Percentiles rank a stretch among this genome's conserved stretches.
These are phyloP conservation scores for Phylloporus sp. DNA, from an alignment of 768 basidiomycete genomes.

Conservation along the genomic window DNA sequence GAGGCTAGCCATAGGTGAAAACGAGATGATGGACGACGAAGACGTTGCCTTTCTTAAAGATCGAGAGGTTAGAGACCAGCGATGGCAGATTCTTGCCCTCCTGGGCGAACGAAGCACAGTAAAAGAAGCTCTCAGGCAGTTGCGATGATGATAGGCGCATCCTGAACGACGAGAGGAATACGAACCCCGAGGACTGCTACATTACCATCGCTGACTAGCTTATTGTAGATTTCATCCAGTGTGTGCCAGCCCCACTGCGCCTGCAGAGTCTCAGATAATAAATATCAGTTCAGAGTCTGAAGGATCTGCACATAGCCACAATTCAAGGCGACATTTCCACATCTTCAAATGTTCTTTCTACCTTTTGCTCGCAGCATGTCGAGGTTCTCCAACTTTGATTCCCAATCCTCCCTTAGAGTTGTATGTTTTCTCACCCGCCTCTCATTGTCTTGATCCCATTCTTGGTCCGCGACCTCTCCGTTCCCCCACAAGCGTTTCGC, in stretches of 20 bases:
- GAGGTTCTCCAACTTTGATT: conserved; percentile 34
- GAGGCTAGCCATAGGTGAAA: conserved; percentile 56
- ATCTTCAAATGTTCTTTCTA: conserved; percentile 17
- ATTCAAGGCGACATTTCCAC: conserved; percentile 24
- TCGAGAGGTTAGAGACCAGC: conserved; percentile 59
- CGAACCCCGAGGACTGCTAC: background rate
- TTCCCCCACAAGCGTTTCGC: conserved; percentile 37
- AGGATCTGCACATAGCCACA: background rate
- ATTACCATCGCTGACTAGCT: no score
- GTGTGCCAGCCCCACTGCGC: background rate
- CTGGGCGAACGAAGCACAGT: conserved; percentile 70
- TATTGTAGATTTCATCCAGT: no score
- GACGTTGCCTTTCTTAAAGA: conserved; percentile 52
- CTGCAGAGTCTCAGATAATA: background rate
- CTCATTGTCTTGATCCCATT: conserved; percentile 10
- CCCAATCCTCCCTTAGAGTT: conserved; percentile 37
- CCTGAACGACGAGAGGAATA: background rate
- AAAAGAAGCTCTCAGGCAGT: conserved; percentile 48
- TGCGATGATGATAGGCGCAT: conserved; percentile 18
- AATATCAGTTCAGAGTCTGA: background rate
- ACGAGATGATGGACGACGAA: conserved; percentile 42
- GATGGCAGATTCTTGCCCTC: conserved; percentile 75
- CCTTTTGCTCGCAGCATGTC: conserved; percentile 22
- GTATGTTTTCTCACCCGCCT: conserved; percentile 37
- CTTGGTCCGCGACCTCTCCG: conserved; percentile 34